Evolutionary conservation across 257 asterid genomes (phyloP).

Genomic region (Verbascum thapsus): DNA sequence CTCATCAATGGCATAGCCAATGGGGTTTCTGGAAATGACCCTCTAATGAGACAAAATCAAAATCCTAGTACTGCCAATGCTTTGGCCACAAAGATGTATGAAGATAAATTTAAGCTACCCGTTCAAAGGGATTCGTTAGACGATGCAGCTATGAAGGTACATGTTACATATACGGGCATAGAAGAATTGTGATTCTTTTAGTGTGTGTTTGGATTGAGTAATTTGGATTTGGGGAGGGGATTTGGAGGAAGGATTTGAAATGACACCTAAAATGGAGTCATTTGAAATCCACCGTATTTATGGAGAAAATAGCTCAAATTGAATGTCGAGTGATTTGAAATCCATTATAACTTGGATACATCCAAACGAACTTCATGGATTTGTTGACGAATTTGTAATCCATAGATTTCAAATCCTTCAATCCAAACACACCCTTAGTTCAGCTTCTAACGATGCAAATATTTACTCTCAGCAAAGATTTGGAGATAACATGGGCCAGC

Average conservation of each 20-base stretch:
- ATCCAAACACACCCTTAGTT: too few species aligned
- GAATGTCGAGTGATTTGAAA: too few species aligned
- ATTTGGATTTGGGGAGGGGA: too few species aligned
- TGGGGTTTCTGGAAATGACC: slow-evolving; percentile 80
- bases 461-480: slow-evolving; percentile 77
- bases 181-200: not conserved
- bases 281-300: too few species aligned
- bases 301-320: too few species aligned
- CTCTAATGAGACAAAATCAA: slow-evolving; percentile 79
- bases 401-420: too few species aligned
- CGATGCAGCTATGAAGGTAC: slow-evolving; percentile 89
- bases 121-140: slow-evolving; percentile 84
- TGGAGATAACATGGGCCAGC: slow-evolving; percentile 77
- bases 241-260: too few species aligned
- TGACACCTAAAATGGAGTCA: too few species aligned
- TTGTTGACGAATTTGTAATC: too few species aligned
- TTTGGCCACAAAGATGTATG: slow-evolving; percentile 85
- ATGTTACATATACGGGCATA: not conserved
- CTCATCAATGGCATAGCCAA: slow-evolving; percentile 75
- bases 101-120: slow-evolving; percentile 79
- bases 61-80: slow-evolving; percentile 85
- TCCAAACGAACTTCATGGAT: too few species aligned
- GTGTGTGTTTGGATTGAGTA: too few species aligned
- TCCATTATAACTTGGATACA: too few species aligned
- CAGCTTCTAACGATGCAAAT: slow-evolving; percentile 24